Conservation (phyloP, 169 alveolate genomes). For the Plasmodium knowlesi region DNA sequence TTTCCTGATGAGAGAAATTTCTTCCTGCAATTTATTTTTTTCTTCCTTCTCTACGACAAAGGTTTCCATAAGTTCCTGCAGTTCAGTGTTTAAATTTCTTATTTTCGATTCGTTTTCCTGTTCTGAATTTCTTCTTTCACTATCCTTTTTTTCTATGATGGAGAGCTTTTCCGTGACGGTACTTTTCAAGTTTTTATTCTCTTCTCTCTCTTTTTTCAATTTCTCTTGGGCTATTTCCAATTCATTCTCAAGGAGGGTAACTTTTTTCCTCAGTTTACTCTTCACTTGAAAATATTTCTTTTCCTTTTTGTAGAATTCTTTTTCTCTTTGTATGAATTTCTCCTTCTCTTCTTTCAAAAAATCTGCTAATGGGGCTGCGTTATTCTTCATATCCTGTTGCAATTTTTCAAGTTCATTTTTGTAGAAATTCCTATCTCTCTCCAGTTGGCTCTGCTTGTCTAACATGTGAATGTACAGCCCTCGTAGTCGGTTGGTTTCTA, state of each 20-base stretch:
- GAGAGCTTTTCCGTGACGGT: constrained; percentile 1
- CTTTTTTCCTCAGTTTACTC: constrained; percentile 23
- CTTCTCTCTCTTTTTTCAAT: constrained; percentile 16
- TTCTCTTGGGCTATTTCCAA: constrained; percentile 21
- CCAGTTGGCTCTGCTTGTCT: constrained; percentile 36
- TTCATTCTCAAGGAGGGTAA: constrained; percentile 1
- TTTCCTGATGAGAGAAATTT: constrained; percentile 20
- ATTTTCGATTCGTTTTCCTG: constrained; percentile 6
- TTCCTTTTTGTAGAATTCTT: constrained; percentile 43
- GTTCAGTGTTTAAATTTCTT: background rate
- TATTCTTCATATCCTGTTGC: constrained; percentile 39
- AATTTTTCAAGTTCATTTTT: constrained; percentile 43
- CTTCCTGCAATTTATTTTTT: constrained; percentile 14
- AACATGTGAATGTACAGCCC: constrained; percentile 45
- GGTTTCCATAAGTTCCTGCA: constrained; percentile 3
- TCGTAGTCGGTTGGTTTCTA: constrained; percentile 48
- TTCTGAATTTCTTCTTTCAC: background rate
- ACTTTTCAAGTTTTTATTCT: constrained; percentile 1
- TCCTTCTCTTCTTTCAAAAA: constrained; percentile 46
- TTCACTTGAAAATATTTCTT: constrained; percentile 18
- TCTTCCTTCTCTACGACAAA: constrained; percentile 4
- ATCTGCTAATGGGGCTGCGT: constrained; percentile 7
- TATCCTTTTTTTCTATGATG: constrained; percentile 16
- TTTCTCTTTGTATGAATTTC: constrained; percentile 48
- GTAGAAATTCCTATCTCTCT: constrained; percentile 37